phyloP scores from a whole-genome alignment of 371 early-diverging fungal species.

The Chytridium lagenaria region DNA sequence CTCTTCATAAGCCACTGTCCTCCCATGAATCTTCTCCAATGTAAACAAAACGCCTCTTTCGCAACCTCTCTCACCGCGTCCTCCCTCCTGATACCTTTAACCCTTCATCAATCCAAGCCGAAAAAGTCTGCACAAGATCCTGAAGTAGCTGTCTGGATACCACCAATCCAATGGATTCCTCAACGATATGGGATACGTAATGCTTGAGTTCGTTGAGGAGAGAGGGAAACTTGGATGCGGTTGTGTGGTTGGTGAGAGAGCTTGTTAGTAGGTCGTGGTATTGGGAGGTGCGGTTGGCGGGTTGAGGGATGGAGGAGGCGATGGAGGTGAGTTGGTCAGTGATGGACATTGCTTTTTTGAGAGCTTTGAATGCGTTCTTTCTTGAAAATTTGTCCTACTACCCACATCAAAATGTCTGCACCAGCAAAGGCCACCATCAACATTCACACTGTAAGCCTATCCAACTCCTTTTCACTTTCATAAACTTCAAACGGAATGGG shows the following conservation, averaged over 20 bases:
- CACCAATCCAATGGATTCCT: slow-evolving; percentile 78
- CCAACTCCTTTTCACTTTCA: neutral
- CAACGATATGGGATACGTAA: slow-evolving; percentile 67
- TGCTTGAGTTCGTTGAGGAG: slow-evolving; percentile 24
- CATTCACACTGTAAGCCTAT: slow-evolving; percentile 3
- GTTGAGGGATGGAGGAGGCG: neutral
- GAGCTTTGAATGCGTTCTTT: neutral
- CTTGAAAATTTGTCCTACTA: neutral
- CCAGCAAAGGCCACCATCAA: neutral
- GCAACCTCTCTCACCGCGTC: slow-evolving; percentile 6
- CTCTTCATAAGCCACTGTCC: slow-evolving; percentile 88
- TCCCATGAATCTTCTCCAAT: slow-evolving; percentile 36
- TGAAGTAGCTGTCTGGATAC: slow-evolving; percentile 74
- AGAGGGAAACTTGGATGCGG: neutral
- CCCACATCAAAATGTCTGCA: neutral
- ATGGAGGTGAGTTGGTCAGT: neutral
- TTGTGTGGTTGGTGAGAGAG: neutral
- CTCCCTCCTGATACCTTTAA: slow-evolving; percentile 54
- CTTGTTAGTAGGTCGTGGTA: slow-evolving; percentile 10
- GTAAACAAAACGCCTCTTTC: slow-evolving; percentile 34
- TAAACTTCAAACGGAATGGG: neutral
- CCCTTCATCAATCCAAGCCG: slow-evolving; percentile 29
- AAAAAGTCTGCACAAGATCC: slow-evolving; percentile 61
- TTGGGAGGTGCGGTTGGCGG: neutral
- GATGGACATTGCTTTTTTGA: neutral